phyloP scores from a whole-genome alignment of 2,329 filamentous ascomycete genomes.

The Cercospora zeina region DNA sequence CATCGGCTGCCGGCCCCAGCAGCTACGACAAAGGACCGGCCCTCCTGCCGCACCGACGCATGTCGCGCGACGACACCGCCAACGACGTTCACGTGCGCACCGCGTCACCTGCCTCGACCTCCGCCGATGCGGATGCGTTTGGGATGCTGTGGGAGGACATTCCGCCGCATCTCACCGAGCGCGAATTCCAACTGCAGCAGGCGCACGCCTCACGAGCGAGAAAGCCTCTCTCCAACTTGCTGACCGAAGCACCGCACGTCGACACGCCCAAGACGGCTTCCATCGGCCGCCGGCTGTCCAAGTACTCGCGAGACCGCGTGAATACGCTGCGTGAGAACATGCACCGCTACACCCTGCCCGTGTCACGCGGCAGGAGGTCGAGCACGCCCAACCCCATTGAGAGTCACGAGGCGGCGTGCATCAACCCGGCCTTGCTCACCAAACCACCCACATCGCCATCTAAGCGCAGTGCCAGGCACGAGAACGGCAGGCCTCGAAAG shows the following conservation, averaged over 20 bases:
- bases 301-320: conserved; percentile 24
- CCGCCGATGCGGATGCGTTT: conserved; percentile 2
- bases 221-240: conserved; percentile 15
- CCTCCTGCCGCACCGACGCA: conserved; percentile 13
- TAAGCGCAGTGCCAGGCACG: conserved; percentile 34
- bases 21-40: conserved; percentile 3
- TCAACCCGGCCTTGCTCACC: conserved; percentile 16
- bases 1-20: conserved; percentile 22
- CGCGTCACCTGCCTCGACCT: conserved; percentile 7
- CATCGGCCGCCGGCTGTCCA: conserved; percentile 24
- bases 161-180: conserved; percentile 14
- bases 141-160: conserved; percentile 8
- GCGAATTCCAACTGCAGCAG: conserved; percentile 5
- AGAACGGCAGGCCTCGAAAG: conserved; percentile 36
- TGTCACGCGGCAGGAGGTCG: conserved; percentile 30
- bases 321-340: conserved; percentile 26
- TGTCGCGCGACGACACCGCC: conserved; percentile 38
- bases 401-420: conserved; percentile 17
- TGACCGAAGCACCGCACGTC: background rate
- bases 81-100: conserved; percentile 32
- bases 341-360: conserved; percentile 21
- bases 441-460: conserved; percentile 35
- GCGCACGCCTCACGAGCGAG: conserved; percentile 14
- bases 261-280: conserved; percentile 15
- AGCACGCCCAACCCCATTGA: conserved; percentile 32